Percentiles rank a stretch among this genome's conserved stretches.
These are phyloP conservation scores for Verticillium tricorpus DNA, from an alignment of 2,329 filamentous ascomycete species.

Conservation along the genomic window DNA sequence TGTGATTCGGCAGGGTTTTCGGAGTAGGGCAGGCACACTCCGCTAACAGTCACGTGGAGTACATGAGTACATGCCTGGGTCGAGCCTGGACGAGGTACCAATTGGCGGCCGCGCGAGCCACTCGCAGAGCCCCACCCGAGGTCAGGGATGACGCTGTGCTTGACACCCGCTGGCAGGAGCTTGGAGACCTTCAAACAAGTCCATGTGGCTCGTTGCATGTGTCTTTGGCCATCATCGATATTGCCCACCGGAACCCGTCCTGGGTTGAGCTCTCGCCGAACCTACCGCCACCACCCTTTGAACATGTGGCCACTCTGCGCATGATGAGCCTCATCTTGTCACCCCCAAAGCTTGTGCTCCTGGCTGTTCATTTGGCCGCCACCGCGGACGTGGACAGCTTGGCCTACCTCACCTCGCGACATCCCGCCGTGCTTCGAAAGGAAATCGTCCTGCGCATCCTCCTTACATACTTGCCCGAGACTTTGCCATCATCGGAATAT, in stretches of 20 bases:
- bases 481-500: constrained; percentile 58
- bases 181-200: not conserved
- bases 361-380: constrained; percentile 66
- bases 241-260: not conserved
- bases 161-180: not conserved
- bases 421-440: constrained; percentile 54
- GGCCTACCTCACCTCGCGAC: constrained; percentile 51
- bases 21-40: not conserved
- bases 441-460: constrained; percentile 68
- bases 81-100: not conserved
- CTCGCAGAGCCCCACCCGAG: not conserved
- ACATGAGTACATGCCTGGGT: not conserved
- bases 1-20: not conserved
- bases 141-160: not conserved
- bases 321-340: constrained; percentile 45
- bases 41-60: not conserved
- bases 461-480: constrained; percentile 74
- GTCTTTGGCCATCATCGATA: not conserved
- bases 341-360: constrained; percentile 64
- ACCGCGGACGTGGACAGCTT: constrained; percentile 61
- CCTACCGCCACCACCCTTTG: not conserved
- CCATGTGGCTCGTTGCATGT: not conserved
- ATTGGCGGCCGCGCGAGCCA: not conserved
- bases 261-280: not conserved
- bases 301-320: constrained; percentile 12